Conservation (phyloP, 305 asterid genomes). For the Solanum hybrid region DNA sequence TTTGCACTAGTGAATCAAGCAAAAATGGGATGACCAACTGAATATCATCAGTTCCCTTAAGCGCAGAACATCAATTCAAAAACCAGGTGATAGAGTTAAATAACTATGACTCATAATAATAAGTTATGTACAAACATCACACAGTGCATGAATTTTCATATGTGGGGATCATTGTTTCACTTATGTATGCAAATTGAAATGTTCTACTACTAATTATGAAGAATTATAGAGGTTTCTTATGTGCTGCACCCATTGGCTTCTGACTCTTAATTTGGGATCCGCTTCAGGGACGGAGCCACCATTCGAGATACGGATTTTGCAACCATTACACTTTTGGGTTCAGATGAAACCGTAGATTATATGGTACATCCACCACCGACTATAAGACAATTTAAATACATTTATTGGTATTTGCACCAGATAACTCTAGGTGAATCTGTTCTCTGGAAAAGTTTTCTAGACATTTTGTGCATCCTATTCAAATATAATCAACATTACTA, state of each 20-base stretch:
- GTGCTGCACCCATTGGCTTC: neutral
- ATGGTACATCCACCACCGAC: neutral
- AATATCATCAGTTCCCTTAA: neutral
- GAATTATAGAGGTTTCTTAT: neutral
- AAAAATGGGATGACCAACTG: neutral
- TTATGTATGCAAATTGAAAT: neutral
- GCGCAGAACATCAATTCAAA: neutral
- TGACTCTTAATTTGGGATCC: neutral
- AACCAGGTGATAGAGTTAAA: neutral
- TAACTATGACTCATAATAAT: neutral
- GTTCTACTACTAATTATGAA: neutral
- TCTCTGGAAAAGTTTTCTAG: neutral
- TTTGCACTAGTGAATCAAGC: neutral
- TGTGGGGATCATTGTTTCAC: neutral
- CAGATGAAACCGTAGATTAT: neutral
- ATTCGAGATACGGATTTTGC: neutral
- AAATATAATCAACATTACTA: neutral
- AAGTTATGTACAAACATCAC: neutral
- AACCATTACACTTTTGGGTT: neutral
- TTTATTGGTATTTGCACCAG: neutral
- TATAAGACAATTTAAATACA: neutral
- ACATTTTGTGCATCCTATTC: neutral
- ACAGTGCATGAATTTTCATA: neutral
- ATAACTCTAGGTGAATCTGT: neutral
- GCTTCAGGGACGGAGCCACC: neutral